Evolutionary conservation across 1,139 yeast species (phyloP).

Genomic region (Debaryomyces sp.): DNA sequence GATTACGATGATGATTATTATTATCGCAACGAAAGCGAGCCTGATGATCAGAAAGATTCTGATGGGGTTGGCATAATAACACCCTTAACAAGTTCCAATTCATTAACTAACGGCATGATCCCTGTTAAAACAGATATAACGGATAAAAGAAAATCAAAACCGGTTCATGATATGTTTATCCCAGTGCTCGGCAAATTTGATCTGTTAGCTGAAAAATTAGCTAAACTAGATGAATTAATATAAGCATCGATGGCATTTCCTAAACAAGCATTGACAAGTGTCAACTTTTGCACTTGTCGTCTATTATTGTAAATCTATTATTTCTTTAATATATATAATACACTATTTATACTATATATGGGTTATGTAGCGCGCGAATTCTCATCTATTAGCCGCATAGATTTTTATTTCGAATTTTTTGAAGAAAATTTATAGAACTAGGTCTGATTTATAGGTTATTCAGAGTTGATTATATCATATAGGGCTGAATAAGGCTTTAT

Average conservation of each 20-base stretch:
- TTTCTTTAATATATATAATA: background rate
- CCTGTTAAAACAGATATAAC: slow-evolving; percentile 10
- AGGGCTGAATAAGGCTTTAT: slow-evolving; percentile 1
- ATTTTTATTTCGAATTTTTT: slow-evolving; percentile 2
- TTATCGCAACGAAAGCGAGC: slow-evolving; percentile 13
- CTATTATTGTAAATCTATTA: background rate
- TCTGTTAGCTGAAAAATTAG: slow-evolving; percentile 47
- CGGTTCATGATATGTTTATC: slow-evolving; percentile 49
- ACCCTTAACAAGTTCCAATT: slow-evolving; percentile 45
- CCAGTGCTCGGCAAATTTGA: slow-evolving; percentile 50
- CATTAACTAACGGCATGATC: slow-evolving; percentile 25
- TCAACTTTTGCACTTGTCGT: background rate
- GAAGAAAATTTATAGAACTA: slow-evolving; percentile 4
- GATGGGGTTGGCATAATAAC: slow-evolving; percentile 19
- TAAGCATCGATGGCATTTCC: background rate
- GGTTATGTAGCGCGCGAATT: slow-evolving; percentile 9
- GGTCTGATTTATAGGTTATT: background rate
- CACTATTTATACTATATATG: background rate
- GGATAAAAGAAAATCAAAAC: slow-evolving; percentile 33
- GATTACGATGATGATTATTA: slow-evolving; percentile 12
- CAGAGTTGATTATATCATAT: background rate
- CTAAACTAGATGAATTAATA: slow-evolving; percentile 39
- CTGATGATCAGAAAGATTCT: slow-evolving; percentile 7
- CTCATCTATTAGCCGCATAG: slow-evolving; percentile 9
- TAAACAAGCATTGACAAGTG: background rate